These are phyloP conservation scores for Peniophora sp. DNA, from an alignment of 1,284 basidiomycete species.

Conservation along the genomic window DNA sequence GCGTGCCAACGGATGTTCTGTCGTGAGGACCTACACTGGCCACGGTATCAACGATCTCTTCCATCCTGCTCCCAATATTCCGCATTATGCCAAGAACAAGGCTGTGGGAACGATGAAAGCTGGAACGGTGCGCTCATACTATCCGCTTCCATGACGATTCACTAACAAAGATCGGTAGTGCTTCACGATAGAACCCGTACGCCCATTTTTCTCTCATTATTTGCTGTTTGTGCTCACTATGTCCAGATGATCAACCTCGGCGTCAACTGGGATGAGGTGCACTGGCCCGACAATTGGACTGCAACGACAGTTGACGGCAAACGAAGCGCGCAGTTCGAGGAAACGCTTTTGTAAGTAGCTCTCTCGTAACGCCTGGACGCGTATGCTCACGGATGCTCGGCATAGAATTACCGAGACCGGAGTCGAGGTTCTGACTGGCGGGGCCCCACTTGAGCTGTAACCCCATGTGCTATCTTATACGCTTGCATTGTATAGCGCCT, in stretches of 20 bases:
- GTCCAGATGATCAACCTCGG: constrained; percentile 89
- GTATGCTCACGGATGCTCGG: constrained; percentile 9
- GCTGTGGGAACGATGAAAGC: constrained; percentile 77
- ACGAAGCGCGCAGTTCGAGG: constrained; percentile 91
- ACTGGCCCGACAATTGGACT: constrained; percentile 93
- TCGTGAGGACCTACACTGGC: constrained; percentile 84
- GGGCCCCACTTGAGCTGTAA: constrained; percentile 30
- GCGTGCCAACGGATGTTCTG: constrained; percentile 71
- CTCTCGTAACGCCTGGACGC: constrained; percentile 3
- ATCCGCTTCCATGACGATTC: not conserved
- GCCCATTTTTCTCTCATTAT: constrained; percentile 20
- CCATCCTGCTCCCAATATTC: constrained; percentile 67
- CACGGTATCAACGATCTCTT: constrained; percentile 88
- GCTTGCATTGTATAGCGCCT: constrained; percentile 5
- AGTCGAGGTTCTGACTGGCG: constrained; percentile 81
- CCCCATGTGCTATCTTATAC: constrained; percentile 13
- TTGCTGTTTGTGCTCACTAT: constrained; percentile 5
- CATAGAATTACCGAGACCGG: constrained; percentile 86
- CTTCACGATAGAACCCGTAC: constrained; percentile 77
- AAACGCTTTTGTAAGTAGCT: constrained; percentile 76
- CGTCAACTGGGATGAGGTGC: constrained; percentile 58
- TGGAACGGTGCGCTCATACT: constrained; percentile 56
- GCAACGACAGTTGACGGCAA: constrained; percentile 88
- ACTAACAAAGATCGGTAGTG: constrained; percentile 27
- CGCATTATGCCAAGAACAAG: constrained; percentile 87